Conservation (phyloP, 2,329 filamentous ascomycete species). For the Coleophoma crateriformis region DNA sequence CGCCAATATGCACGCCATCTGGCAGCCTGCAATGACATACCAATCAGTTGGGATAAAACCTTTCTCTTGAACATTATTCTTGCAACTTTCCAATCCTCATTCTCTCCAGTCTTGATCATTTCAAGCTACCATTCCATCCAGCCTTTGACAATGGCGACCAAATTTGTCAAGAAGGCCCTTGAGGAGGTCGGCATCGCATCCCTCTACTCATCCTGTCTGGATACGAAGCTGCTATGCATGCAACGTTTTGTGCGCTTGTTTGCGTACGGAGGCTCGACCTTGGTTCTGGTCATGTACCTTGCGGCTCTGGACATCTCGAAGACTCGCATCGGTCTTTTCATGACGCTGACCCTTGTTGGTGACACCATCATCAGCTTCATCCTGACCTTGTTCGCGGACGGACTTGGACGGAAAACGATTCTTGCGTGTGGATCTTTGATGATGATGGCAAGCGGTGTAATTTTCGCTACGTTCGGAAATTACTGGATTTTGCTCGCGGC, state of each 20-base stretch:
- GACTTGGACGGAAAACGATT: conserved; percentile 46
- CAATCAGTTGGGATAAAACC: no score
- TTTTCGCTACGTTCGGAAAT: conserved; percentile 45
- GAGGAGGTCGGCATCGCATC: conserved; percentile 40
- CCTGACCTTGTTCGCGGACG: conserved; percentile 54
- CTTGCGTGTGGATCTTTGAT: conserved; percentile 47
- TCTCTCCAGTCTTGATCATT: no score
- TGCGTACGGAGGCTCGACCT: conserved; percentile 54
- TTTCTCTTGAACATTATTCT: no score
- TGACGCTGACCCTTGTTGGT: conserved; percentile 57
- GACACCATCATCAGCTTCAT: conserved; percentile 54
- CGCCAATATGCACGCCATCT: no score
- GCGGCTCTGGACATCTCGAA: conserved; percentile 43
- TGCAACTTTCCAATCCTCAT: no score
- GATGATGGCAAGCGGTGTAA: conserved; percentile 49
- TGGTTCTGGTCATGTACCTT: conserved; percentile 53
- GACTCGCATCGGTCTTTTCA: conserved; percentile 53
- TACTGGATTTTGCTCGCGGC: conserved; percentile 55
- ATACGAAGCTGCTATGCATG: conserved; percentile 51
- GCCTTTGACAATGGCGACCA: conserved; percentile 13
- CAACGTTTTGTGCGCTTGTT: conserved; percentile 58
- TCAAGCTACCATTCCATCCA: background rate
- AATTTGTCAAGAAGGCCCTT: conserved; percentile 12
- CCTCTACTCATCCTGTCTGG: conserved; percentile 34
- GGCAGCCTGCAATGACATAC: no score